Evolutionary conservation across 306 rosid genomes (phyloP).

Genomic region (Vigna radiata): DNA sequence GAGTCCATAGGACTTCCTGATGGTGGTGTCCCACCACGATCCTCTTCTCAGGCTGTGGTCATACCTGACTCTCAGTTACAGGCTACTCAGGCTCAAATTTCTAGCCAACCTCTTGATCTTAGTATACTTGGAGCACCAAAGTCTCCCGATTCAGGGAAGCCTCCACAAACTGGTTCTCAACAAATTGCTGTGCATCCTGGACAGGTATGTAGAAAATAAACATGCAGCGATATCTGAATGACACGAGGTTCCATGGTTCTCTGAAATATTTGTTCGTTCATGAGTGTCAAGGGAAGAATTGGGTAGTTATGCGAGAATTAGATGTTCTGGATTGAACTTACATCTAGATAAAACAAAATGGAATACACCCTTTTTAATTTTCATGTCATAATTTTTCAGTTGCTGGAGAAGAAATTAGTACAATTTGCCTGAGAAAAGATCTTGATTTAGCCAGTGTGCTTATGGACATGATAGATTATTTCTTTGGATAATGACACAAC

Average conservation of each 20-base stretch:
- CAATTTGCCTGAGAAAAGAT: constrained; percentile 32
- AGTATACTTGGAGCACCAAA: constrained; percentile 76
- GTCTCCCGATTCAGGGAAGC: constrained; percentile 69
- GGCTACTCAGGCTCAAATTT: constrained; percentile 60
- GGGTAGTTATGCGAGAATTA: constrained; percentile 29
- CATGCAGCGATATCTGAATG: constrained; percentile 17
- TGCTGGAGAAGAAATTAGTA: constrained; percentile 25
- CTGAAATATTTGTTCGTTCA: not conserved
- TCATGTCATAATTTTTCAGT: not conserved
- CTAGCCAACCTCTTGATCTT: constrained; percentile 90
- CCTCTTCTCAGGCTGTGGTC: constrained; percentile 59
- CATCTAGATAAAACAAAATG: constrained; percentile 1
- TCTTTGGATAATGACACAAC: constrained; percentile 18
- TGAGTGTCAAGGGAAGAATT: constrained; percentile 12
- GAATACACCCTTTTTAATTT: not conserved
- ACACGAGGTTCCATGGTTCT: constrained; percentile 36
- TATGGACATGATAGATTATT: constrained; percentile 17
- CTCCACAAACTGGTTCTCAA: constrained; percentile 57
- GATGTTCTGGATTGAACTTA: constrained; percentile 28
- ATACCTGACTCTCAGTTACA: constrained; percentile 56
- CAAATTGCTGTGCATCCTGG: constrained; percentile 94
- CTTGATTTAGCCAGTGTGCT: constrained; percentile 6
- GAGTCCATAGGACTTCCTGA: constrained; percentile 88
- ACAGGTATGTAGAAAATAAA: constrained; percentile 62
- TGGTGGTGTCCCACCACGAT: constrained; percentile 92